Percentiles rank a stretch among this genome's conserved stretches.
Conservation (phyloP, 495 filamentous ascomycete species). For the Aspergillus wentii region DNA sequence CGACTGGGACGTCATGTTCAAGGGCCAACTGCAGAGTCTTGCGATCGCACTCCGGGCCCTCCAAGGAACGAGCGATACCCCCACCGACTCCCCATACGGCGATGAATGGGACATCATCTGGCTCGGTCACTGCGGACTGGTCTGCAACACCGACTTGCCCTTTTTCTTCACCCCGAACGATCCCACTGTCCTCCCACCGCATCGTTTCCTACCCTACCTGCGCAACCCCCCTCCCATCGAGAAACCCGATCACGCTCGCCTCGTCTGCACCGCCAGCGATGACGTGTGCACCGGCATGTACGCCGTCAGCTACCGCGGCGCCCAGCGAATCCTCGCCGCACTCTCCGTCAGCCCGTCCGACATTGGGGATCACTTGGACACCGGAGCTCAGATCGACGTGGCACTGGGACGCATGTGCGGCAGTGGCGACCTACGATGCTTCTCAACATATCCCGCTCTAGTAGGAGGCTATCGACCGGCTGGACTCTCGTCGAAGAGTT, state of each 20-base stretch:
- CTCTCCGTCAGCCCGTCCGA: constrained; percentile 35
- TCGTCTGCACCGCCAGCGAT: constrained; percentile 38
- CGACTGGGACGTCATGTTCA: constrained; percentile 51
- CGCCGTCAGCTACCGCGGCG: constrained; percentile 47
- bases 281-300: constrained; percentile 52
- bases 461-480: constrained; percentile 42
- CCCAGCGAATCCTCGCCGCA: constrained; percentile 43
- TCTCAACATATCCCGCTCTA: constrained; percentile 41
- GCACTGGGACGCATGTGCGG: constrained; percentile 45
- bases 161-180: constrained; percentile 16
- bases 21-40: constrained; percentile 41
- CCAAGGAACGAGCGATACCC: constrained; percentile 7
- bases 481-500: constrained; percentile 30
- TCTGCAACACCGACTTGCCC: constrained; percentile 10
- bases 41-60: constrained; percentile 34
- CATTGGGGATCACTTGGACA: constrained; percentile 16
- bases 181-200: constrained; percentile 12
- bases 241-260: constrained; percentile 35
- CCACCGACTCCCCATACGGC: constrained; percentile 45
- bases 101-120: constrained; percentile 52
- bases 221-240: constrained; percentile 12
- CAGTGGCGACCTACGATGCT: constrained; percentile 32
- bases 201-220: constrained; percentile 16
- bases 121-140: constrained; percentile 45
- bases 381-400: constrained; percentile 40